Base-by-base conservation (phyloP, 148 eudicot species). In the Chenopodium album region DNA sequence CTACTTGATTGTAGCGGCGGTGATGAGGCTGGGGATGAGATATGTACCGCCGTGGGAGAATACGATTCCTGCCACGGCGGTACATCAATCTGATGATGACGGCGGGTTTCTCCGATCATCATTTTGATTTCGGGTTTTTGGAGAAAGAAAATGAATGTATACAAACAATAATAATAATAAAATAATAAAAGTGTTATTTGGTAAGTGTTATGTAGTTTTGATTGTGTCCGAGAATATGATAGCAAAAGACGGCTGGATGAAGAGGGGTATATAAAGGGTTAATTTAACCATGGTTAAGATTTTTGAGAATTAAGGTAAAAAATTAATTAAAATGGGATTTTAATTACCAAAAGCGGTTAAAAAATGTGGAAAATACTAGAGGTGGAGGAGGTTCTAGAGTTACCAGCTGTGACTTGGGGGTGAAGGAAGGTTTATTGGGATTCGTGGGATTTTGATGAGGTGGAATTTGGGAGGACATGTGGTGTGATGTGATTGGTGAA, bases 61-160 rank as follows among this genome's bases (percentile, higher is more conserved):
- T 59, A 62, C 2, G 83, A 64, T 12, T 75, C 66, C 7, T 79
- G 8, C 88, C 88, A 88, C n/a, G 92, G 89, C 1, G 92, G 91
- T 6, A 86, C 84, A 20, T 89, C 89, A 60, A 84, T 85, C 69
- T 85, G 48, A 23, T 75, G 66, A 37, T 68, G 73, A 26, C 48
- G 81, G 47, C 59, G 67, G 69, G 84, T 62, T 81, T 82, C 91
- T 66, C 90, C 86, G 80, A 91, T 79, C 90, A 90, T 87, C 92
- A 87, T 86, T 17, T 60, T 79, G 71, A 20, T 28, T 69, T 26
- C 9, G 29, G 41, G 80, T 28, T 69, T 26, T 29, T 67, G 7
- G 77, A 54, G 73, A 46, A 17, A 26, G 65, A 48, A 34, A 62
- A 46, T 7, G 7, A 14, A 17, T 28, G n/a, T 26, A 62, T 19